A percentile compares a stretch with the other conserved stretches of the same genome.
Evolutionary conservation across 176 grass and related monocot genomes (phyloP).

Genomic region (Carex cristatella): DNA sequence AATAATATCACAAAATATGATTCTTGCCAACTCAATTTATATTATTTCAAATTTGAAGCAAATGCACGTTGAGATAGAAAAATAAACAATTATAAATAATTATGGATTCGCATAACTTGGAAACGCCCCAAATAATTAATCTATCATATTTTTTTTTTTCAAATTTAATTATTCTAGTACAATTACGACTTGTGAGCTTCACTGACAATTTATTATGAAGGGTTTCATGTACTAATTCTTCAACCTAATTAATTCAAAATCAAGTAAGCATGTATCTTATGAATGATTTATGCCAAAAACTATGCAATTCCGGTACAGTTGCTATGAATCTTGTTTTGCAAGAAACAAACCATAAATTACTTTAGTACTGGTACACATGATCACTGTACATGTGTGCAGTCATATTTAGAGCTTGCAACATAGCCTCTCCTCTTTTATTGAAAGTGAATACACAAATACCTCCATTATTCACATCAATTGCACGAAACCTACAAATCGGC

Average conservation of each 20-base stretch:
- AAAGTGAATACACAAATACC: slow-evolving; percentile 71
- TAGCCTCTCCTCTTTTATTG: slow-evolving; percentile 70
- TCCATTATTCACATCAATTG: slow-evolving; percentile 75
- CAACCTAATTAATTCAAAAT: not conserved
- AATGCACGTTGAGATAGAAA: no score
- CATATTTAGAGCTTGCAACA: slow-evolving; percentile 74
- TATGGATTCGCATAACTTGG: not conserved
- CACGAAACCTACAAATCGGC: slow-evolving; percentile 43
- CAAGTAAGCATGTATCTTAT: not conserved
- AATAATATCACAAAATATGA: no score
- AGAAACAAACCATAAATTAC: not conserved
- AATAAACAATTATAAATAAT: not conserved
- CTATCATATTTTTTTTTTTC: not conserved
- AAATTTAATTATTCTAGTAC: not conserved
- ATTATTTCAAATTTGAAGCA: no score
- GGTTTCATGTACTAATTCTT: not conserved
- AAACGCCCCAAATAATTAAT: not conserved
- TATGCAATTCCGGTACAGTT: not conserved
- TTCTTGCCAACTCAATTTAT: no score
- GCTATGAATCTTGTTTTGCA: not conserved
- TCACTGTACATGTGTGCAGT: slow-evolving; percentile 77
- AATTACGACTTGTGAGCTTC: not conserved
- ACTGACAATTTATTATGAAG: not conserved
- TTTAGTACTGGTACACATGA: slow-evolving; percentile 53
- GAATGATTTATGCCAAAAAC: not conserved